These are phyloP conservation scores for Erythrobasidium yunnanense DNA, from an alignment of 768 basidiomycete genomes.

Conservation along the genomic window DNA sequence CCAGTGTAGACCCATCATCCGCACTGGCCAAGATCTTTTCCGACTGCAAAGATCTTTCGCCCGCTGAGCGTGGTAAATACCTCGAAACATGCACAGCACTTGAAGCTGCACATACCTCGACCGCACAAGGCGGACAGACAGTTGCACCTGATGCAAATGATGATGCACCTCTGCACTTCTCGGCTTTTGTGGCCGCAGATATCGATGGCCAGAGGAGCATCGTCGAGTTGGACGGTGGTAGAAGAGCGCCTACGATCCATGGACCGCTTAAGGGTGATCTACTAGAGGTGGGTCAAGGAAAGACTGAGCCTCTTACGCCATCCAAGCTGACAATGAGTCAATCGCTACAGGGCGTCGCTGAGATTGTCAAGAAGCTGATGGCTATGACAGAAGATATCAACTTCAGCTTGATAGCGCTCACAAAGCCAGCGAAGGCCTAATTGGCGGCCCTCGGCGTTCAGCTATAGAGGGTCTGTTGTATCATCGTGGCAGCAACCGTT, in stretches of 20 bases:
- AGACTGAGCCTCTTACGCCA: not conserved
- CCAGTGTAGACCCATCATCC: conserved; percentile 46
- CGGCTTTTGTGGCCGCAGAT: conserved; percentile 62
- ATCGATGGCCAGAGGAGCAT: conserved; percentile 48
- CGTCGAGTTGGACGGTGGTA: conserved; percentile 71
- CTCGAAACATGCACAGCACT: conserved; percentile 70
- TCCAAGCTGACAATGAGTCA: not conserved
- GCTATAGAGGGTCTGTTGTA: too few relatives aligned
- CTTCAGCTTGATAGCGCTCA: conserved; percentile 60
- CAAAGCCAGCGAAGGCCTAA: too few relatives aligned
- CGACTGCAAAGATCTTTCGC: conserved; percentile 51
- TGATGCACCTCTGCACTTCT: conserved; percentile 72
- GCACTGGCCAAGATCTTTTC: conserved; percentile 59
- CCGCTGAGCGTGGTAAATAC: conserved; percentile 60
- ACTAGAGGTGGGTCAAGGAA: conserved; percentile 32
- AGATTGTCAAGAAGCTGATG: conserved; percentile 55
- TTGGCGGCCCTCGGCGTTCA: too few relatives aligned
- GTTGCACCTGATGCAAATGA: conserved; percentile 50
- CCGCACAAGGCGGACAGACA: conserved; percentile 61
- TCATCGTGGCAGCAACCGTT: too few relatives aligned
- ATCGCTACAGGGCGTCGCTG: conserved; percentile 52
- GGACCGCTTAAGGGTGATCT: not conserved
- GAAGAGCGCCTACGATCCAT: conserved; percentile 66
- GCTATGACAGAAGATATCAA: conserved; percentile 47
- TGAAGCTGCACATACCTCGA: conserved; percentile 61